Evolutionary conservation across 352 stramenopile species (phyloP).

Genomic region (Phytopythium montanum): DNA sequence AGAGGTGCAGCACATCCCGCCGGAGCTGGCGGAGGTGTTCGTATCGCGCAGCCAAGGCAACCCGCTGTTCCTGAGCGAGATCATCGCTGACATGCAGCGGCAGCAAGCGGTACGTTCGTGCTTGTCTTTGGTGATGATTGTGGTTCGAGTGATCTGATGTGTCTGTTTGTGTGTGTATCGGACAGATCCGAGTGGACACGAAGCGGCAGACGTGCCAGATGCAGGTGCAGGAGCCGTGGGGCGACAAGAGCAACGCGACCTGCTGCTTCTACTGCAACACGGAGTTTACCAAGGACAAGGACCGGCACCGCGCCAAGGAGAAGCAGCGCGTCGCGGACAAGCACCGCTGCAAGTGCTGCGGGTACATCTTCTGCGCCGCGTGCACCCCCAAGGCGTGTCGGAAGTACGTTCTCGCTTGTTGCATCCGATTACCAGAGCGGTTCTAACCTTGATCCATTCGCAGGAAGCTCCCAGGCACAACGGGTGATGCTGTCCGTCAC

Average conservation of each 20-base stretch:
- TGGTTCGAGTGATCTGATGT: neutral
- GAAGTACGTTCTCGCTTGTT: slow-evolving; percentile 29
- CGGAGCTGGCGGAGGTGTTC: slow-evolving; percentile 59
- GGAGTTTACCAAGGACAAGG: slow-evolving; percentile 41
- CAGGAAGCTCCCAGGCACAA: slow-evolving; percentile 60
- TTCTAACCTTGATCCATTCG: slow-evolving; percentile 2
- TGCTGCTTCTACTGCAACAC: slow-evolving; percentile 79
- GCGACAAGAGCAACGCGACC: slow-evolving; percentile 60
- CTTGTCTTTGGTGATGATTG: too few species aligned
- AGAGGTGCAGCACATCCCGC: slow-evolving; percentile 51
- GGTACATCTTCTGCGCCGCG: slow-evolving; percentile 74
- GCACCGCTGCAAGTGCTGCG: slow-evolving; percentile 79
- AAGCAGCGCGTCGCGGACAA: slow-evolving; percentile 47
- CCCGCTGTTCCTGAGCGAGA: slow-evolving; percentile 77
- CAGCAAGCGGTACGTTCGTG: slow-evolving; percentile 53
- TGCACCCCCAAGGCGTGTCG: slow-evolving; percentile 77
- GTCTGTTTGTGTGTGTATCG: neutral
- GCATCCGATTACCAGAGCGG: neutral
- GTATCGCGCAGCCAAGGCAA: slow-evolving; percentile 79
- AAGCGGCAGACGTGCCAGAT: slow-evolving; percentile 56
- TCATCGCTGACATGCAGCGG: slow-evolving; percentile 79
- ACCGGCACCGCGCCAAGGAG: neutral
- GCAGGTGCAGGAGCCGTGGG: slow-evolving; percentile 77
- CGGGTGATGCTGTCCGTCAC: slow-evolving; percentile 62
- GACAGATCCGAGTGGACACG: slow-evolving; percentile 65